Percentiles rank a stretch among this genome's conserved stretches.
Conservation (phyloP, 2,329 filamentous ascomycete species). For the Moelleriella libera region DNA sequence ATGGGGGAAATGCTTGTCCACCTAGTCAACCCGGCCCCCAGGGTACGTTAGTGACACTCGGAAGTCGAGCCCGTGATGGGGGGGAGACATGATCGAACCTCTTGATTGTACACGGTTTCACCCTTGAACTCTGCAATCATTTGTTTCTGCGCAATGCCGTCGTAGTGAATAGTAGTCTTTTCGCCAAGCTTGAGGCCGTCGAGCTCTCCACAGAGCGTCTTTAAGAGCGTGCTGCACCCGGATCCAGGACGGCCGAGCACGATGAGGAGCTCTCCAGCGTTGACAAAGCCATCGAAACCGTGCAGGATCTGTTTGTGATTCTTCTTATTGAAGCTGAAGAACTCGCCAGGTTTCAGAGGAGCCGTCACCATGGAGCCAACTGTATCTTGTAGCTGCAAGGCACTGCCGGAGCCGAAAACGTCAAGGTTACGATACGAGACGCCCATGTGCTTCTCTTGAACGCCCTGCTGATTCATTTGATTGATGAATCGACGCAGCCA, state of each 20-base stretch:
- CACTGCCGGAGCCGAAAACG: slow-evolving; percentile 52
- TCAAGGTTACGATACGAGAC: slow-evolving; percentile 51
- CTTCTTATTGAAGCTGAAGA: slow-evolving; percentile 31
- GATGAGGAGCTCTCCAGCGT: slow-evolving; percentile 51
- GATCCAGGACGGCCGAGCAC: slow-evolving; percentile 54
- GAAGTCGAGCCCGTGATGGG: neutral
- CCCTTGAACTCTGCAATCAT: slow-evolving; percentile 49
- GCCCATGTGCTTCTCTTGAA: slow-evolving; percentile 39
- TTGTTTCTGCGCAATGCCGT: slow-evolving; percentile 37
- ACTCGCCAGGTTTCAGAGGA: slow-evolving; percentile 42
- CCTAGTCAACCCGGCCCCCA: slow-evolving; percentile 16
- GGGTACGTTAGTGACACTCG: too few relatives aligned
- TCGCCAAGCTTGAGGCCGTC: slow-evolving; percentile 40
- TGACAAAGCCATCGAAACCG: slow-evolving; percentile 49
- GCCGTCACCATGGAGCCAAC: slow-evolving; percentile 44
- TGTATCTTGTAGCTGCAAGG: slow-evolving; percentile 54
- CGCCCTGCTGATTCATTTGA: slow-evolving; percentile 37
- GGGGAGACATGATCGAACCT: slow-evolving; percentile 23
- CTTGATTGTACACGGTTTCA: slow-evolving; percentile 61
- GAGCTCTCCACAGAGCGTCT: slow-evolving; percentile 45
- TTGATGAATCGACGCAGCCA: slow-evolving; percentile 25
- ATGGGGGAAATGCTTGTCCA: slow-evolving; percentile 64
- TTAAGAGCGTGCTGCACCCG: slow-evolving; percentile 51
- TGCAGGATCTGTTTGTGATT: slow-evolving; percentile 45
- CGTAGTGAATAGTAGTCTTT: slow-evolving; percentile 42